Base-by-base conservation (phyloP, 371 early-diverging fungal species). In the Thermomucor indicae-seudaticae region DNA sequence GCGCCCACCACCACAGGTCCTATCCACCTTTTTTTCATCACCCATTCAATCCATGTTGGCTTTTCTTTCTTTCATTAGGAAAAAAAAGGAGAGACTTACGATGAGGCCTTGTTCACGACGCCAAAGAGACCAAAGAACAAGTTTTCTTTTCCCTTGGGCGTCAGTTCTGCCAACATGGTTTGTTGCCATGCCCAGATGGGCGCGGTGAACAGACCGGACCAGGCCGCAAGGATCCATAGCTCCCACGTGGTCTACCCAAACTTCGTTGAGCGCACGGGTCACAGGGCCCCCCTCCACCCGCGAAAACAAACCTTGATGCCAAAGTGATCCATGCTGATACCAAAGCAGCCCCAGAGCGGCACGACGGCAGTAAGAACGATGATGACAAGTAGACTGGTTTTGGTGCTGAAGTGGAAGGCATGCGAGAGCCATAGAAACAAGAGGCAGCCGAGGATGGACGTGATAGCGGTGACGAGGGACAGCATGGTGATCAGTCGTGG, bases 51-150 rank as follows among this genome's bases (percentile, higher is more conserved):
- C n/a, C n/a, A n/a, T n/a, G 34, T 34, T 34, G 10, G 11, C 43
- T 25, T 23, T 2, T 6, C 4, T 12, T 42, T 42, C 43, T 24
- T 35, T 48, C 32, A 38, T 11, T 1, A 23, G 16, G 27, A 6
- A 23, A 4, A 11, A n/a, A 10, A 7, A 11, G 3, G 6, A 14
- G 14, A 6, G 4, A 42, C 54, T 47, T 54, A 54, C 54, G 79
- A 73, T 1, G 80, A 79, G 2, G 69, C 82, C 45, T 82, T 82
- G 43, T 82, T 80, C 25, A 78, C 72, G 2, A 82, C 67, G 47
- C 79, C 79, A 54, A 82, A 82, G 14, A 82, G 52, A 52, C 79
- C 77, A 58, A 82, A 79, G 69, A 78, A 82, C 40, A 79, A 54
- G 19, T 78, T 79, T 55, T 82, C 82, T 37, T 74, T 78, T 7